Conservation (phyloP, 345 rosid genomes). For the Linum usitatissimum region DNA sequence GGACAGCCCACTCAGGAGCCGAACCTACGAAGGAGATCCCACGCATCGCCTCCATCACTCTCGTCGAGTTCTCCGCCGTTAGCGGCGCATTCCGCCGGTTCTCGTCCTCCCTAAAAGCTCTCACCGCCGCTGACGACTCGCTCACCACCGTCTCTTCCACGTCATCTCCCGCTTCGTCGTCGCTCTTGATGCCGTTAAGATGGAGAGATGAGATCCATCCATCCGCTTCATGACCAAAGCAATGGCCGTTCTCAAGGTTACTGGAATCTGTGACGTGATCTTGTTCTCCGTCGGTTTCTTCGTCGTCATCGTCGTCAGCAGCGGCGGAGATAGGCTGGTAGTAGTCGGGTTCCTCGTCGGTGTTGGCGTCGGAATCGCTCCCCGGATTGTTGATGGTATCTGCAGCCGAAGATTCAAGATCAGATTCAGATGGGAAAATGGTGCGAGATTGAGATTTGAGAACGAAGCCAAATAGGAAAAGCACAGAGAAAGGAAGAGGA, state of each 20-base stretch:
- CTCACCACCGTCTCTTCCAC: constrained; percentile 26
- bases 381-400: constrained; percentile 30
- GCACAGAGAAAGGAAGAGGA: too few relatives aligned
- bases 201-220: constrained; percentile 43
- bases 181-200: constrained; percentile 30
- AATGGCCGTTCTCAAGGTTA: constrained; percentile 36
- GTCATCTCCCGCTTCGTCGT: constrained; percentile 26
- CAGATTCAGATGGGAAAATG: too few relatives aligned
- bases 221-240: constrained; percentile 18
- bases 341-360: constrained; percentile 40
- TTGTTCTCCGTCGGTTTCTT: constrained; percentile 10
- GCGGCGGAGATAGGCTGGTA: constrained; percentile 78
- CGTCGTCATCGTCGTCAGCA: constrained; percentile 27
- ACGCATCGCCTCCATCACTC: constrained; percentile 84
- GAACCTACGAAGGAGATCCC: constrained; percentile 55
- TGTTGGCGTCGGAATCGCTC: constrained; percentile 59
- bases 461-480: not conserved
- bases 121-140: constrained; percentile 31
- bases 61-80: constrained; percentile 40
- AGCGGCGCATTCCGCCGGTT: constrained; percentile 61
- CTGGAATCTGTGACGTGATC: constrained; percentile 10
- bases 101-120: constrained; percentile 72
- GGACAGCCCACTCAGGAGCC: constrained; percentile 69
- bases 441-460: not conserved
- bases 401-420: constrained; percentile 12